Evolutionary conservation across 345 rosid species (phyloP), one percentile per base, ranked within the genome.

Genomic region (Eucalyptus tenuipes): DNA sequence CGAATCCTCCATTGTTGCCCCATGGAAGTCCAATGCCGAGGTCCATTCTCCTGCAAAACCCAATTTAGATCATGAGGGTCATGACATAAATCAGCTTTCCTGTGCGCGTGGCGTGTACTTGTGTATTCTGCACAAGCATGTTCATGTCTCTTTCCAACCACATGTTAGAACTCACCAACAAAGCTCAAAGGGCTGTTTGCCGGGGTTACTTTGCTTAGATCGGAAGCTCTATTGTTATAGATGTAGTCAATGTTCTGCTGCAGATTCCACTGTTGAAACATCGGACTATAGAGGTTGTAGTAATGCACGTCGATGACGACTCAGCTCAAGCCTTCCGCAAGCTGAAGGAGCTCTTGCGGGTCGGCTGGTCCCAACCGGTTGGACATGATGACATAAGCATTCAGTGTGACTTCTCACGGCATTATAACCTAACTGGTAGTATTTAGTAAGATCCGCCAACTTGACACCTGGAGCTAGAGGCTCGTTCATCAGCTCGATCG

Each of bases 291-390:
- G 79, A 68, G 79, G 79, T 89, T 91, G 89, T 92, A 91, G 79
- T 87, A 92, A 91, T 92, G 93, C 87, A 93, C 91, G 40, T 93
- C 94, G 14, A 93, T 91, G 86, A n/a, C 93, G 55, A 88, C 93
- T 5, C 88, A 61, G 50, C 66, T 45, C 7, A 92, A 89, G 81
- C n/a, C 33, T 14, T 86, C 27, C 3, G 92, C 91, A 15, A 90
- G 90, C 6, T 89, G 31, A n/a, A 91, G 90, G 10, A 93, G 90
- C 88, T 93, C 91, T 42, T 20, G 88, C 2, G 89, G 42, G 24
- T 68, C 22, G 6, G 22, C 79, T 17, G 89, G 86, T 85, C 93
- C 92, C 17, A 91, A 82, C 13, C 94, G 91, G 82, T 88, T 91
- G 10, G 93, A 90, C 48, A 92, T 75, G 50, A 93, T 89, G 87